Base-by-base conservation (phyloP, 352 stramenopile genomes). In the Globisporangium mamillatum region DNA sequence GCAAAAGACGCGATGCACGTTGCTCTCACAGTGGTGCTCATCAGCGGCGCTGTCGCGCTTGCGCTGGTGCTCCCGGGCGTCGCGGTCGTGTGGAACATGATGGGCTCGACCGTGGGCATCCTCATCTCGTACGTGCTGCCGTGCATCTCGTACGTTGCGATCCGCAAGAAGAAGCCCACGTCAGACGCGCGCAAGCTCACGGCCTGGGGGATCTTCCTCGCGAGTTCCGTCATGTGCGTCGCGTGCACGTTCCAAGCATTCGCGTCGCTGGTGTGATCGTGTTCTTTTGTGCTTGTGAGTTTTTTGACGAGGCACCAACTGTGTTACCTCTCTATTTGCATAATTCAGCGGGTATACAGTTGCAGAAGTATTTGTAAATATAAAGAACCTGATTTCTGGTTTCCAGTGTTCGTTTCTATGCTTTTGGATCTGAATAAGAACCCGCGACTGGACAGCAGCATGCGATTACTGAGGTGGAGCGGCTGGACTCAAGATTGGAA, bases 111-210 rank as follows among this genome's bases (percentile, higher is more conserved):
- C 0, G 88, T 97, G 55, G 88, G 85, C 8, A 80, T 97, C 38
- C 65, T 96, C 4, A 91, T 97, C 69, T 94, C 86, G 55, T 97
- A 96, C 69, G 87, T 96, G 60, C 76, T 97, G 52, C 90, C 90
- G 25, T 92, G 85, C 58, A 70, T 92, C 1, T 95, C 86, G 57
- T 97, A 97, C 77, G 76, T 94, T 4, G 75, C 81, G 63, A 95
- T 97, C 61, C 86, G 89, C 22, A 73, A 79, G 56, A 82, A 85
- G 20, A 92, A 93, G 56, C 81, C 79, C 7, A 75, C 83, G 57
- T 80, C 79, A 3, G 84, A 95, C 74, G 69, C 69, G 53, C 82
- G 89, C 32, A 92, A 92, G 53, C 55, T 91, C 27, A 79, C 76
- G 5, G 87, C 89, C 12, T 96, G 89, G 89, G 66, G 85, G 18